phyloP scores from a whole-genome alignment of 805 yeast species.

The Lachancea thermotolerans region DNA sequence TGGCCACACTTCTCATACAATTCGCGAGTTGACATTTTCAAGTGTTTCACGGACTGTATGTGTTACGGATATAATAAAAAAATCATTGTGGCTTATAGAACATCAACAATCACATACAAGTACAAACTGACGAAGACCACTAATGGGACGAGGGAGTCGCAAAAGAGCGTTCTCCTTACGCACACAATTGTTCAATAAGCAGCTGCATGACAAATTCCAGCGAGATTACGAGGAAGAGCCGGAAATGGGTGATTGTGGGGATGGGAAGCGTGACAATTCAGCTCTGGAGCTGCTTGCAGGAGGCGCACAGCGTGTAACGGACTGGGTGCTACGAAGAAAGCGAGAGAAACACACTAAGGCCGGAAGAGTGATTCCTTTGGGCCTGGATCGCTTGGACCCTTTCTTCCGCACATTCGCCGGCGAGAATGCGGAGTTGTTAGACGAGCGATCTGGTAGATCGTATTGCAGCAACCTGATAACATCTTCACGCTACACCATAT shows the following conservation, averaged over 20 bases:
- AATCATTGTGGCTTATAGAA: background rate
- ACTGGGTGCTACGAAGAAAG: conserved; percentile 38
- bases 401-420: conserved; percentile 17
- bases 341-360: conserved; percentile 48
- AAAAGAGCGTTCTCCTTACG: conserved; percentile 29
- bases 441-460: conserved; percentile 56
- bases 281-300: background rate
- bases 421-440: conserved; percentile 38
- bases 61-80: background rate
- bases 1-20: conserved; percentile 44
- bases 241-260: conserved; percentile 8
- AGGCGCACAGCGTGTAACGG: conserved; percentile 6
- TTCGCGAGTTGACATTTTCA: conserved; percentile 17
- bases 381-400: conserved; percentile 35
- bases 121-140: no score
- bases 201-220: conserved; percentile 23
- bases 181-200: conserved; percentile 31
- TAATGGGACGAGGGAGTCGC: conserved; percentile 11
- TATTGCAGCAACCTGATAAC: conserved; percentile 67
- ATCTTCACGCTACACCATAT: conserved; percentile 77
- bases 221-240: conserved; percentile 11
- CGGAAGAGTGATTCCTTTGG: conserved; percentile 74
- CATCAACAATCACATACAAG: background rate
- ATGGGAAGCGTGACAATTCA: background rate
- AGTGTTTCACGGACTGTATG: background rate